These are phyloP conservation scores for Lentinula detonsa DNA, from an alignment of 768 basidiomycete genomes.

Conservation along the genomic window DNA sequence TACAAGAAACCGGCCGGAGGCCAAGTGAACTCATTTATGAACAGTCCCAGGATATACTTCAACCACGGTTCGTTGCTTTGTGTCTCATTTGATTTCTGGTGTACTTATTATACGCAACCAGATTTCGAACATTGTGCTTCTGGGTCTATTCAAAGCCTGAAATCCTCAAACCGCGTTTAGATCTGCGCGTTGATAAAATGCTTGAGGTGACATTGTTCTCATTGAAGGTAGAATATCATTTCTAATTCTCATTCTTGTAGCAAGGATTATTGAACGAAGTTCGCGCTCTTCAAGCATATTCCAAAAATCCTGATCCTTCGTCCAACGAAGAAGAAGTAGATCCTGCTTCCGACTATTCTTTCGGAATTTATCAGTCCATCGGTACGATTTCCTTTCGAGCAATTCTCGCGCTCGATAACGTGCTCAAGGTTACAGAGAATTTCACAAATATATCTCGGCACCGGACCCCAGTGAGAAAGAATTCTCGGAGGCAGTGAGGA, in stretches of 20 bases:
- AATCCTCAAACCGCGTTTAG: conserved; percentile 59
- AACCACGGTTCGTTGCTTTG: conserved; percentile 43
- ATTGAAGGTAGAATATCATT: not conserved
- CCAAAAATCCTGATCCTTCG: conserved; percentile 9
- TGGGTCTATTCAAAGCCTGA: conserved; percentile 82
- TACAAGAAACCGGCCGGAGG: conserved; percentile 59
- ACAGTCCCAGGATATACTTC: conserved; percentile 39
- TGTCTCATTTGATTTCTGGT: not conserved
- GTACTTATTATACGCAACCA: conserved; percentile 21
- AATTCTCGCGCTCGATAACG: not conserved
- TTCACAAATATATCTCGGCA: conserved; percentile 57
- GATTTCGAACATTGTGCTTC: conserved; percentile 81
- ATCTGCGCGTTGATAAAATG: conserved; percentile 86
- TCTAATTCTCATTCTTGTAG: conserved; percentile 30
- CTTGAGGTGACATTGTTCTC: conserved; percentile 50
- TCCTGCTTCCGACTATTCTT: conserved; percentile 51
- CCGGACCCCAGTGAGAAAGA: conserved; percentile 29
- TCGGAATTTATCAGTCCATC: conserved; percentile 93
- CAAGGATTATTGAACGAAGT: conserved; percentile 82
- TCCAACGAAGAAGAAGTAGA: conserved; percentile 2
- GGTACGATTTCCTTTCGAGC: conserved; percentile 36
- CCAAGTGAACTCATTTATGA: conserved; percentile 66
- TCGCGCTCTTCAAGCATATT: conserved; percentile 38
- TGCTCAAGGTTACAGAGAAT: conserved; percentile 84
- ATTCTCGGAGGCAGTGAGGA: conserved; percentile 56